Base-by-base conservation (phyloP, 2,329 filamentous ascomycete genomes). In the Colletotrichum salicis region DNA sequence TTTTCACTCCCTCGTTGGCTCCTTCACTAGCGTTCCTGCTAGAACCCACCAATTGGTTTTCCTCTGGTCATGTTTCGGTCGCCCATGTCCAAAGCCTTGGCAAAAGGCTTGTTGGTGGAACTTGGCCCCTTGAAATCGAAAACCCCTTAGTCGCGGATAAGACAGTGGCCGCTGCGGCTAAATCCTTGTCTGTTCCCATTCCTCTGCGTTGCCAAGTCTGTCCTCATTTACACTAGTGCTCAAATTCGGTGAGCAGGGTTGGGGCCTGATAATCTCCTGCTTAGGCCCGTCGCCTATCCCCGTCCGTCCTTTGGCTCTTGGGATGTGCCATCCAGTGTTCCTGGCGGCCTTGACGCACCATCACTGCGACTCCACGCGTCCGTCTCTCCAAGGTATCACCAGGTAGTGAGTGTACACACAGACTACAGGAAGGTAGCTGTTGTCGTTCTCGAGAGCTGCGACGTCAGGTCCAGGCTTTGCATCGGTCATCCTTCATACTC, bases 111-210 rank as follows among this genome's bases (percentile, higher is more conserved):
- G 41, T 63, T 62, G 58, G 52, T 58, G 69, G 58, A 68, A 62
- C 64, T 71, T 57, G 37, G 37, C 68, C 56, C 64, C 64, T 63
- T 62, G 41, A 71, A 63, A 35, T 68, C 52, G 33, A 63, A 71
- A 58, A 63, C 63, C 69, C 69, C 69, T 71, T 48, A 62, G 69
- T 64, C 54, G 59, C 52, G 69, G 64, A 63, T 68, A 68, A 68
- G 52, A 69, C 59, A 68, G 57, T 61, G 67, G 37, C 51, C 64
- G 57, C 69, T 71, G 59, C 59, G 59, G 41, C 58, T 63, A 55
- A 59, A 64, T 59, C 64, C 59, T 59, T 59, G 64, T 37, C 69
- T 35, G n/a, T 60, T 35, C 24, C 41, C 33, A 63, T 64, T n/a
- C 41, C 64, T 55, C 31, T 24, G 59, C 45, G 54, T 33, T 27